Conservation (phyloP, 352 stramenopile genomes). For the Globisporangium megalacanthum region DNA sequence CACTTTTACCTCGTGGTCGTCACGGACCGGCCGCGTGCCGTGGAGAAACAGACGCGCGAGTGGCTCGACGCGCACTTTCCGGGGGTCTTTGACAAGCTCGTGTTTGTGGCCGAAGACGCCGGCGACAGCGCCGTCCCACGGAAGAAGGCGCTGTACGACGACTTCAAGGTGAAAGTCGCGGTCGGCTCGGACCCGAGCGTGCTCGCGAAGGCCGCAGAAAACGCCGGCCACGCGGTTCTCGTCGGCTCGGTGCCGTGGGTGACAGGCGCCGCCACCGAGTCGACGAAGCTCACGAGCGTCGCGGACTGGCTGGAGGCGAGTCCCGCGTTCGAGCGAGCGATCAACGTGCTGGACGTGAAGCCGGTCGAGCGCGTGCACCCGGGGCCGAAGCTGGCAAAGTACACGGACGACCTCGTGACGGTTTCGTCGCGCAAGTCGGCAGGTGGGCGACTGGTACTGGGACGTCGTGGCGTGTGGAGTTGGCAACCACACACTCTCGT, state of each 20-base stretch:
- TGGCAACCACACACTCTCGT: too few species aligned
- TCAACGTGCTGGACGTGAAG: constrained; percentile 41
- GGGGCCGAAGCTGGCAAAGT: constrained; percentile 53
- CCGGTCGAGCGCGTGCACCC: constrained; percentile 33
- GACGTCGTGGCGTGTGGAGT: too few species aligned
- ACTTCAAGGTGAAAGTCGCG: constrained; percentile 60
- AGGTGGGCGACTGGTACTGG: constrained; percentile 20
- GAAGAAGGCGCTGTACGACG: constrained; percentile 57
- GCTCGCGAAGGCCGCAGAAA: constrained; percentile 20
- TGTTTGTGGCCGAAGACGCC: constrained; percentile 52
- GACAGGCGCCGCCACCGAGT: neutral
- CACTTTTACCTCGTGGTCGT: constrained; percentile 59
- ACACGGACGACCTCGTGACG: constrained; percentile 70
- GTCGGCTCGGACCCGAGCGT: constrained; percentile 33
- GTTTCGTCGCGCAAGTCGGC: constrained; percentile 64
- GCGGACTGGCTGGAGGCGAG: constrained; percentile 17
- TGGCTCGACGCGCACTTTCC: constrained; percentile 62
- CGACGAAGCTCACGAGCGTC: neutral
- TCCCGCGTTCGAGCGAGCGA: constrained; percentile 29
- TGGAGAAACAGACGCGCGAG: constrained; percentile 67
- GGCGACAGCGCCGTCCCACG: constrained; percentile 30
- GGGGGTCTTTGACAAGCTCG: constrained; percentile 69
- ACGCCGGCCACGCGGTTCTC: constrained; percentile 27
- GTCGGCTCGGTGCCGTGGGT: constrained; percentile 58
- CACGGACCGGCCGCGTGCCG: constrained; percentile 45